Evolutionary conservation across 768 basidiomycete genomes (phyloP), one percentile per base, ranked within the genome.

Genomic region (Daedaleopsis sinensis): DNA sequence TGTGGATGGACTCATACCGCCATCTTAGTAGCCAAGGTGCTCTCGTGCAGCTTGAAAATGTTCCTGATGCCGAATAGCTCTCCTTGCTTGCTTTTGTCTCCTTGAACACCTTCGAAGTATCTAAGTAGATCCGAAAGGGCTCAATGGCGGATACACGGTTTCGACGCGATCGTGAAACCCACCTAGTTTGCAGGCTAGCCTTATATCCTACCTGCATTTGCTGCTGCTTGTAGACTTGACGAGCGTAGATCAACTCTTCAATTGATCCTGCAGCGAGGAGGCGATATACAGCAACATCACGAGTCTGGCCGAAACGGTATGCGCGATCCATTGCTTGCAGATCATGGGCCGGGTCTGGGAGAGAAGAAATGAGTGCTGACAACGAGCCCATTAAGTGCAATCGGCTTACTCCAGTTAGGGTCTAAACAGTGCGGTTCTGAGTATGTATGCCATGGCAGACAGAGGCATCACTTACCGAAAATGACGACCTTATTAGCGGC

Each of bases 401-500:
- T 32, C 27, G n/a, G 7, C 91, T 72, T 73, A 94, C 94, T 98
- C 96, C 96, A 98, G 65, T 94, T 93, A 4, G 96, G 94, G 76
- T 96, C 93, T 91, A 65, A 5, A 49, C 7, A 32, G 7, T 32
- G 6, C 13, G n/a, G 9, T 38, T 21, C 43, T 55, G 16, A 9
- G 43, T 1, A 51, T 24, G 12, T 21, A 39, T 51, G 16, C 5
- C 23, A 27, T 16, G 49, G n/a, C n/a, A n/a, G 15, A 32, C 18
- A 48, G 44, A 1, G 21, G 27, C 43, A 49, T 32, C 23, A 59
- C 84, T 67, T 63, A 88, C 89, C 91, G 71, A 96, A 94, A 44
- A 95, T 91, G 27, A 95, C 91, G 21, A 97, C 96, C 74, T 92
- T 95, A 71, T 98, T 98, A 3, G 96, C 95, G 3, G 90, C 90